Evolutionary conservation across 2,329 filamentous ascomycete genomes (phyloP), one percentile per base, ranked within the genome.

Genomic region (Beauveria brongniartii): DNA sequence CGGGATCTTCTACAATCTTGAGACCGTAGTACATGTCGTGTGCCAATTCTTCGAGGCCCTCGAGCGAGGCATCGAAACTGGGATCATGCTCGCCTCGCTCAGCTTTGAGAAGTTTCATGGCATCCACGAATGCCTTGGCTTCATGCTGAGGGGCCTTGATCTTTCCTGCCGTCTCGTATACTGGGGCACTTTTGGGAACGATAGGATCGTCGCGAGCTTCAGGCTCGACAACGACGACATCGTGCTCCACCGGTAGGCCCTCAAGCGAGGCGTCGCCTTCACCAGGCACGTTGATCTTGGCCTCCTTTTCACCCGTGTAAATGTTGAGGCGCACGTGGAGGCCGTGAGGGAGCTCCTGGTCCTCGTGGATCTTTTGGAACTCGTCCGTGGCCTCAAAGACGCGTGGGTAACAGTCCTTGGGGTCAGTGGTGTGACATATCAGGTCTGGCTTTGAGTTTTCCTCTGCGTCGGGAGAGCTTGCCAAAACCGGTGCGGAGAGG

Each of bases 11-110:
- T 24, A 80, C 77, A 62, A 88, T 79, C 69, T 86, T 82, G 20
- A 85, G 74, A 10, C 86, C 86, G 70, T 88, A 89, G 74, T 87
- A 89, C 64, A 88, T 83, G 70, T 88, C 86, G 70, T 89, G 85
- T 0, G 85, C 81, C 30, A 88, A 73, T 7, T 89, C 85, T 63
- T 82, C 77, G n/a, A 89, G 78, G 40, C 77, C 77, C 40, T 82
- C 78, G 8, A 89, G 76, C 0, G 82, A 81, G 12, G 73, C 73
- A 46, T 81, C 78, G 16, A 84, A 73, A 3, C 69, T 70, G 58
- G 72, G 65, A 18, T 71, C 69, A 46, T 66, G 65, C 7, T 67
- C 65, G 22, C 63, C 65, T 12, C 67, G 66, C n/a, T 77, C 75
- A 52, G 71, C 76, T 66, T 82, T 81, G 55, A 87, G 69, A 44